Percentiles rank a stretch among this genome's conserved stretches.
Conservation (phyloP, 768 basidiomycete genomes). For the Mycena alexandri region DNA sequence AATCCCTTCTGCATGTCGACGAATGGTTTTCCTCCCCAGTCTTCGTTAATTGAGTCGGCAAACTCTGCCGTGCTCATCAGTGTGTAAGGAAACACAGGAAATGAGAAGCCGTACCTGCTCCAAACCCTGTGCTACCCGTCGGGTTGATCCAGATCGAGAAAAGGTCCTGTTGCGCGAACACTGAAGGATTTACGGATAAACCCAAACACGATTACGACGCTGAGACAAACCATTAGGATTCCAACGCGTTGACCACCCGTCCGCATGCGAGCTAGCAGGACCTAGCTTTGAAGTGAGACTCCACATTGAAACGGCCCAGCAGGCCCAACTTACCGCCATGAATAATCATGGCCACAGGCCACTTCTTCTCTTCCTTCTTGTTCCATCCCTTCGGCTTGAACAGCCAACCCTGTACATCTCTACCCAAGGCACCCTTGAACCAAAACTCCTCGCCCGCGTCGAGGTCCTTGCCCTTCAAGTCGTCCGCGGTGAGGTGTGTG, state of each 20-base stretch:
- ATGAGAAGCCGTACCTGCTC: constrained; percentile 68
- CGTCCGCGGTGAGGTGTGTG: constrained; percentile 72
- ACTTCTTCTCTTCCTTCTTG: constrained; percentile 74
- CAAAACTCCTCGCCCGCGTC: constrained; percentile 83
- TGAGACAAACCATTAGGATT: constrained; percentile 81
- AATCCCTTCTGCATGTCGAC: constrained; percentile 82
- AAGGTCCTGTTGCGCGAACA: constrained; percentile 91
- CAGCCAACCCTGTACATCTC: constrained; percentile 86
- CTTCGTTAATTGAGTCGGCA: constrained; percentile 81
- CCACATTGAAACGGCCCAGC: constrained; percentile 73
- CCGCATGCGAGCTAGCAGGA: constrained; percentile 42
- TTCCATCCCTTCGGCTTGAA: constrained; percentile 86
- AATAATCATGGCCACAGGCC: constrained; percentile 84
- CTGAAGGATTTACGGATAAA: constrained; percentile 46
- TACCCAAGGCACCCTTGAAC: constrained; percentile 86
- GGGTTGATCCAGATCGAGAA: constrained; percentile 91
- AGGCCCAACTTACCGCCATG: constrained; percentile 84
- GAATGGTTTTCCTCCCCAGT: constrained; percentile 92
- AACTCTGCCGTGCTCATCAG: constrained; percentile 61
- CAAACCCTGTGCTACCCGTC: constrained; percentile 94
- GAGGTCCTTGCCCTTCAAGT: constrained; percentile 70
- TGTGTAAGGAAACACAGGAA: background rate
- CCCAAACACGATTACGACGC: background rate
- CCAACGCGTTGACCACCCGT: constrained; percentile 84
- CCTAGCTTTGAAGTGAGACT: too few relatives aligned